Evolutionary conservation across 2,329 filamentous ascomycete genomes (phyloP).

Genomic region (Ophiostoma montium): DNA sequence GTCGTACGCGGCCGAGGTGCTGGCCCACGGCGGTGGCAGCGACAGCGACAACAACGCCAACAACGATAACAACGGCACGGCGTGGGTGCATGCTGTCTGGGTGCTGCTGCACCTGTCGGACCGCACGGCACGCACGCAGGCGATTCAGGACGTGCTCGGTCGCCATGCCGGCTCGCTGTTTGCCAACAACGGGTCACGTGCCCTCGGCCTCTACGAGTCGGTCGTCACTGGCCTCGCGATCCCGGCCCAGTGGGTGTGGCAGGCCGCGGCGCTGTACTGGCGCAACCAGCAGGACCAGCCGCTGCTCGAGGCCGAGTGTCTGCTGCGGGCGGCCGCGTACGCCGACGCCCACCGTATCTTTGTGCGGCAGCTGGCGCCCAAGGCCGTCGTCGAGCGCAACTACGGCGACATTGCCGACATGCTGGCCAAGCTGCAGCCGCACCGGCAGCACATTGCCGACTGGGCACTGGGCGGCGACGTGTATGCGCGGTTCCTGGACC

Average conservation of each 20-base stretch:
- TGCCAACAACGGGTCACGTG: conserved; percentile 18
- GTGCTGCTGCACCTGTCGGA: conserved; percentile 64
- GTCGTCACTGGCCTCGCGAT: conserved; percentile 53
- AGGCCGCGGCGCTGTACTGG: conserved; percentile 72
- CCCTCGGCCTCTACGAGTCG: conserved; percentile 36
- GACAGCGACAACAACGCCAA: conserved; percentile 29
- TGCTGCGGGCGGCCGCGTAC: conserved; percentile 64
- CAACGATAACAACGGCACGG: conserved; percentile 32
- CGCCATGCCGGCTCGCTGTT: conserved; percentile 57
- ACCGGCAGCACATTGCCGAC: conserved; percentile 46
- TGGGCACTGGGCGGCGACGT: conserved; percentile 74
- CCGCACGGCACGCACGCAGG: conserved; percentile 44
- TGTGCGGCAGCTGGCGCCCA: conserved; percentile 64
- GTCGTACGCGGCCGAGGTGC: conserved; percentile 13
- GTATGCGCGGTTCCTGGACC: conserved; percentile 48
- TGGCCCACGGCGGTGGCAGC: conserved; percentile 3
- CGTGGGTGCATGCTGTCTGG: conserved; percentile 60
- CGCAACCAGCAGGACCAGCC: conserved; percentile 58
- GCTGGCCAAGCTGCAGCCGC: conserved; percentile 55
- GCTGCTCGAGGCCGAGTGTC: conserved; percentile 58
- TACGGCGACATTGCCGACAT: conserved; percentile 43
- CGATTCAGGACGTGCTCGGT: conserved; percentile 59
- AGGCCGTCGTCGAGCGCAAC: conserved; percentile 68
- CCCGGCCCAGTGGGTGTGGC: conserved; percentile 68
- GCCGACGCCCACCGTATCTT: conserved; percentile 77